A percentile compares a stretch with the other conserved stretches of the same genome.
Evolutionary conservation across 2,329 filamentous ascomycete species (phyloP).

Genomic region (Alternaria viburni): DNA sequence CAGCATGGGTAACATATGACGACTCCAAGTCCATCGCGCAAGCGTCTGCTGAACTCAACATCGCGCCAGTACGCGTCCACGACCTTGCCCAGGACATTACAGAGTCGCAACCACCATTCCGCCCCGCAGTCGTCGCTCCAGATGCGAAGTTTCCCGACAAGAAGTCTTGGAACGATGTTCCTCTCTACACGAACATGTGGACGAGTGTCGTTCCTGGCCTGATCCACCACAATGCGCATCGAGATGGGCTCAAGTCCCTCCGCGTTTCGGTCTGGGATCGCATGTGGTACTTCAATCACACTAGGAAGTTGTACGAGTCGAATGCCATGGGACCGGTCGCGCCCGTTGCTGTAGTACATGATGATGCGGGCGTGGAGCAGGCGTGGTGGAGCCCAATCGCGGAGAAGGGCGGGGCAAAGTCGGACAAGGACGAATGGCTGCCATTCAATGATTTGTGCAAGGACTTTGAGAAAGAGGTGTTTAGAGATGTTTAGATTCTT

Average conservation of each 20-base stretch:
- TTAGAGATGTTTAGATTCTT: neutral
- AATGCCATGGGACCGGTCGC: neutral
- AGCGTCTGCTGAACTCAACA: neutral
- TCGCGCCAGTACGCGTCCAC: neutral
- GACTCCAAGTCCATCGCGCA: neutral
- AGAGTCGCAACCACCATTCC: neutral
- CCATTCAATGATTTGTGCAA: neutral
- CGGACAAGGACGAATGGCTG: neutral
- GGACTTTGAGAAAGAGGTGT: neutral
- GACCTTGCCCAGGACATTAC: neutral
- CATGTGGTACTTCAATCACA: neutral
- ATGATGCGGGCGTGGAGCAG: neutral
- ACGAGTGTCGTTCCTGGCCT: neutral
- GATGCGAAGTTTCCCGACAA: neutral
- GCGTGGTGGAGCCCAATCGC: conserved; percentile 5
- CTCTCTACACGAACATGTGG: conserved; percentile 5
- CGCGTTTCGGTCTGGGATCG: neutral
- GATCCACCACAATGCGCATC: conserved; percentile 2
- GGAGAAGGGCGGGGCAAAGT: conserved; percentile 1
- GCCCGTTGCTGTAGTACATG: neutral
- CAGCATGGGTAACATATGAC: neutral
- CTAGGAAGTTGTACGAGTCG: neutral
- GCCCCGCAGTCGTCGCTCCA: neutral
- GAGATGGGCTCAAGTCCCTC: neutral
- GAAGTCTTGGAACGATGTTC: neutral